Evolutionary conservation across 257 asterid genomes (phyloP).

Genomic region (Plectranthus barbatus): DNA sequence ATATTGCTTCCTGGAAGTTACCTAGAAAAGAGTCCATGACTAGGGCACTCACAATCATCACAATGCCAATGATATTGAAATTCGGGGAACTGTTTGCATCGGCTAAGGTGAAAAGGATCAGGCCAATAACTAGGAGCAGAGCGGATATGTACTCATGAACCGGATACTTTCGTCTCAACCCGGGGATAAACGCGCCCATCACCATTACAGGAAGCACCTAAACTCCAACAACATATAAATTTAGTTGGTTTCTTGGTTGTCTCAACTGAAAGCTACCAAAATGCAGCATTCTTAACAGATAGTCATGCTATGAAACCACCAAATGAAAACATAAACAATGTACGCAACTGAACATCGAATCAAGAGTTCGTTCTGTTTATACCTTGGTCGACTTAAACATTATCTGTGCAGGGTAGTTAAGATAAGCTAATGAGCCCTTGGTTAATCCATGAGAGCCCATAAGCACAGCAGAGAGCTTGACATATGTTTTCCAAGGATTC

Average conservation of each 20-base stretch:
- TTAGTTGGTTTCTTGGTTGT: not conserved
- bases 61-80: conserved; percentile 64
- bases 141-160: conserved; percentile 78
- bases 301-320: no score
- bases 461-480: conserved; percentile 80
- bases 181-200: conserved; percentile 93
- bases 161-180: conserved; percentile 84
- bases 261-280: not conserved
- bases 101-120: conserved; percentile 77
- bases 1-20: conserved; percentile 85
- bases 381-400: conserved; percentile 98
- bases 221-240: conserved; percentile 5
- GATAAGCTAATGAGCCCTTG: conserved; percentile 86
- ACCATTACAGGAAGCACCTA: conserved; percentile 93
- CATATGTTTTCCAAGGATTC: conserved; percentile 86
- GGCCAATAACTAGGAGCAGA: conserved; percentile 56
- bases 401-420: conserved; percentile 92
- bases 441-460: conserved; percentile 98
- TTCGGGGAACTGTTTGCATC: conserved; percentile 87
- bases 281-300: not conserved
- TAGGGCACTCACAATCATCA: conserved; percentile 77
- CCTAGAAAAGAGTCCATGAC: conserved; percentile 91
- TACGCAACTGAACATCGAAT: not conserved
- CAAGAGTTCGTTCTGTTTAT: not conserved
- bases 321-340: no score